Conservation (phyloP, 345 rosid genomes). For the Syzygium oleosum region DNA sequence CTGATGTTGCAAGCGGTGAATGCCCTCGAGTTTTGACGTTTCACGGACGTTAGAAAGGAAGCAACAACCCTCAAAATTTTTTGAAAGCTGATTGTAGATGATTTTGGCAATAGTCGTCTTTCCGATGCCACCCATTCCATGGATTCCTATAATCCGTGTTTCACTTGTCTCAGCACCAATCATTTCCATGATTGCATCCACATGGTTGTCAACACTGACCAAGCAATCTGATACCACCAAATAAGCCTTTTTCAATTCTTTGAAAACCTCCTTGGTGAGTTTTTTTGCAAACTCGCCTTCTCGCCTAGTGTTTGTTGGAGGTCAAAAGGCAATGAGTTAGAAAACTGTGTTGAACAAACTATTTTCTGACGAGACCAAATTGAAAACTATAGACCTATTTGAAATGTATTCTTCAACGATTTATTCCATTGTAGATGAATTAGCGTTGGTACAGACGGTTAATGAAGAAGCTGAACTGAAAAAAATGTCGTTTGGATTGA, state of each 20-base stretch:
- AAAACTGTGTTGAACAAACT: neutral
- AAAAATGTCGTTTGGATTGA: neutral
- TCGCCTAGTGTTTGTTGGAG: no score
- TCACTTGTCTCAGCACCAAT: neutral
- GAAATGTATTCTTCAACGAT: no score
- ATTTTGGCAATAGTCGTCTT: neutral
- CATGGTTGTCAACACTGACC: neutral
- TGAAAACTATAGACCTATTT: no score
- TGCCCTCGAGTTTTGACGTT: neutral
- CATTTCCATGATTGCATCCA: neutral
- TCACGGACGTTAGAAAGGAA: neutral
- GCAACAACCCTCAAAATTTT: no score
- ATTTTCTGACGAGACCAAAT: neutral
- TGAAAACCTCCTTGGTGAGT: neutral
- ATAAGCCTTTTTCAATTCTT: neutral
- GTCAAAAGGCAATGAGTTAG: neutral
- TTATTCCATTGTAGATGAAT: neutral
- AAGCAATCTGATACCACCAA: neutral
- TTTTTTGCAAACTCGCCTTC: neutral
- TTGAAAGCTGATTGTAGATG: neutral
- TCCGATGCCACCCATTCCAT: neutral
- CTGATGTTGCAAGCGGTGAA: neutral
- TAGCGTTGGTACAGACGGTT: neutral
- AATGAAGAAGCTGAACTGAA: neutral
- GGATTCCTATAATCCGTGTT: neutral